Evolutionary conservation across 1,284 basidiomycete species (phyloP).

Genomic region (Malassezia cuniculi): DNA sequence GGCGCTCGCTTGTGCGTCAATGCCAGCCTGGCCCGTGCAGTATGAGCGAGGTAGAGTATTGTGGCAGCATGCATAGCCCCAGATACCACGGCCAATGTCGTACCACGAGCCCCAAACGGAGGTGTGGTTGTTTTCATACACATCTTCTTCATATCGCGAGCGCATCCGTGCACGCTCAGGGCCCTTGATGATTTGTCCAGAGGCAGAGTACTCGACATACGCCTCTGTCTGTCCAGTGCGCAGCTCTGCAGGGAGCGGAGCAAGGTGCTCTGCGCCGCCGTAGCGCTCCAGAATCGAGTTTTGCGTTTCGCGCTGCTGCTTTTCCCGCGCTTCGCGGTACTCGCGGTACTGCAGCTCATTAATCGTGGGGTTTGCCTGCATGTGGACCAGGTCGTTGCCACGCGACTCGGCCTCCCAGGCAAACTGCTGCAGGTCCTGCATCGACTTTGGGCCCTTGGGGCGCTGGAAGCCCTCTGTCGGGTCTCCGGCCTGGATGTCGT

Average conservation of each 20-base stretch:
- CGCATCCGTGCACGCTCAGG: constrained; percentile 66
- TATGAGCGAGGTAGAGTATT: constrained; percentile 74
- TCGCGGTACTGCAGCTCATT: constrained; percentile 77
- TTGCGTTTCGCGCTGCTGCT: constrained; percentile 72
- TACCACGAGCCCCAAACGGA: constrained; percentile 94
- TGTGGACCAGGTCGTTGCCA: constrained; percentile 75
- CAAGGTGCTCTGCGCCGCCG: constrained; percentile 84
- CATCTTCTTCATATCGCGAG: constrained; percentile 65
- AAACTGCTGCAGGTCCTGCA: constrained; percentile 84
- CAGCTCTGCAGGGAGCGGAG: constrained; percentile 73
- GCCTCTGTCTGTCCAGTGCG: constrained; percentile 86
- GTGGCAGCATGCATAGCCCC: constrained; percentile 95
- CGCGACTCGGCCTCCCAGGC: constrained; percentile 89
- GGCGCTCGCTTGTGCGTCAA: constrained; percentile 47
- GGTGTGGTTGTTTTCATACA: constrained; percentile 85
- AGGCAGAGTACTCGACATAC: constrained; percentile 90
- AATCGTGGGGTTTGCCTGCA: constrained; percentile 91
- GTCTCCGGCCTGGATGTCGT: constrained; percentile 93
- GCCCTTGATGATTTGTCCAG: constrained; percentile 84
- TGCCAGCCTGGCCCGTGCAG: constrained; percentile 79
- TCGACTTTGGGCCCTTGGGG: constrained; percentile 71
- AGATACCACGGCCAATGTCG: constrained; percentile 56
- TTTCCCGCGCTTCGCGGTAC: constrained; percentile 81
- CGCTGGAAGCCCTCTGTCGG: constrained; percentile 93
- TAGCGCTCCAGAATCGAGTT: constrained; percentile 54